These are phyloP conservation scores for Clonostachys rhizophaga DNA, from an alignment of 2,329 filamentous ascomycete genomes.

Conservation along the genomic window DNA sequence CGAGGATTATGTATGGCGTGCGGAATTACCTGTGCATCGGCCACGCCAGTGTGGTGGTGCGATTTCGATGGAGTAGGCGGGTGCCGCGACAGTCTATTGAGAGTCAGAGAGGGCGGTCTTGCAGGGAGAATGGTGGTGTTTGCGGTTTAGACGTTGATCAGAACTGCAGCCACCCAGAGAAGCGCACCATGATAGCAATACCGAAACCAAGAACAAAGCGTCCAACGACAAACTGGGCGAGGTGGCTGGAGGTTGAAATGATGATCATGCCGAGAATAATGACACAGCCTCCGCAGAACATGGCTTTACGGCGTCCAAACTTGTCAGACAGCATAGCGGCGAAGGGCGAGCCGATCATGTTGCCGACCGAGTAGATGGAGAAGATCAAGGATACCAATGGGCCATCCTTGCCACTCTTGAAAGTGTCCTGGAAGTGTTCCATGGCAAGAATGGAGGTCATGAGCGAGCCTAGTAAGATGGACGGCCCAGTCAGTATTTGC, in stretches of 20 bases:
- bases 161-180: too few species aligned
- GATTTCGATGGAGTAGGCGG: too few species aligned
- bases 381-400: conserved; percentile 6
- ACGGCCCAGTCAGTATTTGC: too few species aligned
- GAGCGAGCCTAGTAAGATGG: conserved; percentile 3
- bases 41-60: too few species aligned
- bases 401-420: conserved; percentile 7
- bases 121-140: too few species aligned
- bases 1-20: too few species aligned
- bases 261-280: conserved; percentile 10
- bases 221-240: conserved; percentile 9
- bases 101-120: too few species aligned
- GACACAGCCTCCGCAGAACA: conserved; percentile 6
- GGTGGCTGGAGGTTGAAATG: conserved; percentile 6
- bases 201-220: conserved; percentile 8
- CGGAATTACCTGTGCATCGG: too few species aligned
- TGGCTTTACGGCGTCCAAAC: conserved; percentile 8
- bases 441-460: conserved; percentile 11
- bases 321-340: conserved; percentile 1
- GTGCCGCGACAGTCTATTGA: too few species aligned
- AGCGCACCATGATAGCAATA: conserved; percentile 1
- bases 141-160: too few species aligned
- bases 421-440: conserved; percentile 8
- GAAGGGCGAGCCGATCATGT: conserved; percentile 3
- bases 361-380: conserved; percentile 10